These are phyloP conservation scores for Quercus lobata DNA, from an alignment of 331 rosid species.

Conservation along the genomic window DNA sequence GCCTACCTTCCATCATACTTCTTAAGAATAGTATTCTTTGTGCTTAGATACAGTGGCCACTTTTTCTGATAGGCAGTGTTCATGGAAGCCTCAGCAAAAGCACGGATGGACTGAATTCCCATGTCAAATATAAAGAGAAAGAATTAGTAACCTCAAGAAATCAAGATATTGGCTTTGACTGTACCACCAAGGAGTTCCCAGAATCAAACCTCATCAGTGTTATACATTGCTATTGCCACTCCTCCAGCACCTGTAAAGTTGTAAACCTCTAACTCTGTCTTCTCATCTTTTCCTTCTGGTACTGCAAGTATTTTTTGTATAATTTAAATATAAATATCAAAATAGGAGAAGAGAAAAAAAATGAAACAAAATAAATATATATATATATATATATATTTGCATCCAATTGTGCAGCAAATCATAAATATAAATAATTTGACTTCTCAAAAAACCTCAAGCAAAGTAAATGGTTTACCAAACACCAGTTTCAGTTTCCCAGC, in stretches of 20 bases:
- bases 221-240: constrained; percentile 87
- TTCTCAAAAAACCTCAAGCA: background rate
- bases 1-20: constrained; percentile 96
- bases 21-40: constrained; percentile 96
- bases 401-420: background rate
- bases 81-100: constrained; percentile 94
- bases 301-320: constrained; percentile 38
- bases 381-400: background rate
- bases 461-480: constrained; percentile 57
- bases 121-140: constrained; percentile 15
- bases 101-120: constrained; percentile 68
- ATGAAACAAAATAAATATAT: no score
- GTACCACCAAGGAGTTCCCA: constrained; percentile 15
- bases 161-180: constrained; percentile 6
- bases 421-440: background rate
- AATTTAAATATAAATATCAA: constrained; percentile 9
- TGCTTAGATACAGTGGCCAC: constrained; percentile 99
- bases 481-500: constrained; percentile 83
- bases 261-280: constrained; percentile 75
- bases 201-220: constrained; percentile 85
- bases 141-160: constrained; percentile 15
- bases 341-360: background rate
- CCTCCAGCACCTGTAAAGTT: constrained; percentile 93
- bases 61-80: constrained; percentile 78
- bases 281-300: constrained; percentile 74